Evolutionary conservation across 2,329 filamentous ascomycete species (phyloP), one percentile per base, ranked within the genome.

Genomic region (Diplocarpon rosae): DNA sequence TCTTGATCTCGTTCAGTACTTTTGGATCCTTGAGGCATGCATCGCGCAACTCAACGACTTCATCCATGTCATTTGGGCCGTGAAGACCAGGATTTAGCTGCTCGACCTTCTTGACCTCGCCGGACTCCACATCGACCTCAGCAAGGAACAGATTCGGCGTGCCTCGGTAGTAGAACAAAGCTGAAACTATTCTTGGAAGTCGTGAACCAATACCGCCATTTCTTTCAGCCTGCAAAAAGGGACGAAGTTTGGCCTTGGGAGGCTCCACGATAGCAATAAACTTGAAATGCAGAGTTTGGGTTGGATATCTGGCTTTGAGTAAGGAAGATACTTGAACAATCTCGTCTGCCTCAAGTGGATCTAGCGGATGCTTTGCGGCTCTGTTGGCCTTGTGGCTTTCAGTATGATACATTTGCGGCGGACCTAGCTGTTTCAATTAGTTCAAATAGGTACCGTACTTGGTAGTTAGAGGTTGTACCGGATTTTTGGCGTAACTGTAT

Each of bases 41-140:
- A 29, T 55, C 51, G 46, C 54, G 47, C 42, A 56, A 37, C 41
- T 51, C 51, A 27, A 53, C 43, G 14, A 52, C 30, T 29, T 57
- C 55, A 43, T 56, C 48, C 2, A 55, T 46, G 46, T 57, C 54
- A 15, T 52, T 51, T 31, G 55, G 55, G 3, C 48, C 53, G 46
- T 56, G 55, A 20, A 55, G 45, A 12, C 45, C 29, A 1, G 47
- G 30, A 16, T 52, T 50, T 20, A 57, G 32, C 16, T 54, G 45
- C 46, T 55, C 44, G 14, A 49, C 14, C 13, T 48, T 44, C 16
- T 50, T 43, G 7, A 57, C 43, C 2, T 24, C 33, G n/a, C 47
- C 45, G 9, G 37, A 24, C 28, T 47, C 43, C 2, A 57, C 3
- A 27, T 57, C 48, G 2, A 56, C 50, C 14, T 51, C 51, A 5